These are phyloP conservation scores for Nemania sp. DNA, from an alignment of 2,329 filamentous ascomycete species.

Conservation along the genomic window DNA sequence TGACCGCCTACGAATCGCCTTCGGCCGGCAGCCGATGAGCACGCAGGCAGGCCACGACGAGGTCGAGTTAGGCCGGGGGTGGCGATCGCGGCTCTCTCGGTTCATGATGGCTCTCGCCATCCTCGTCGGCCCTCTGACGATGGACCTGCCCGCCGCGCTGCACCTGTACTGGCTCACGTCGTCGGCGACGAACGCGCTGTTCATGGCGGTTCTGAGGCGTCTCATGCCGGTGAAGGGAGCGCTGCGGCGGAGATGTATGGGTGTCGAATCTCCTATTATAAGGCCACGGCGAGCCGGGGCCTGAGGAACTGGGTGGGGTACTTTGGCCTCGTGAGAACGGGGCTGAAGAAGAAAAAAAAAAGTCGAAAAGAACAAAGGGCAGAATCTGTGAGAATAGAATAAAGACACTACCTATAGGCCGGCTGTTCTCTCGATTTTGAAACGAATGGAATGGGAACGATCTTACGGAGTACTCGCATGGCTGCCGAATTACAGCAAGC, in stretches of 20 bases:
- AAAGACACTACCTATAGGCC: neutral
- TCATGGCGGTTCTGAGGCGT: slow-evolving; percentile 29
- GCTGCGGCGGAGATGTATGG: slow-evolving; percentile 28
- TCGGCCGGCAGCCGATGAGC: slow-evolving; percentile 6
- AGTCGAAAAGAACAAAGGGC: neutral
- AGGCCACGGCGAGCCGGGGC: slow-evolving; percentile 20
- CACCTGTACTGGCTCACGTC: slow-evolving; percentile 52
- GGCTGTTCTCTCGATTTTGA: too few relatives aligned
- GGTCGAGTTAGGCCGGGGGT: neutral
- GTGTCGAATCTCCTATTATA: slow-evolving; percentile 28
- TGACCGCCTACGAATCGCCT: slow-evolving; percentile 24
- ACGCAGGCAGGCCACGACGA: neutral
- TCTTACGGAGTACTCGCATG: too few relatives aligned
- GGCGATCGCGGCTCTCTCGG: slow-evolving; percentile 35
- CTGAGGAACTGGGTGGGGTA: neutral
- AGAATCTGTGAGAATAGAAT: neutral
- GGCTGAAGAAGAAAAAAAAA: too few relatives aligned
- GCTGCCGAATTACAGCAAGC: too few relatives aligned
- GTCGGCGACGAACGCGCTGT: slow-evolving; percentile 32
- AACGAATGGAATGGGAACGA: too few relatives aligned
- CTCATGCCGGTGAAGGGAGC: slow-evolving; percentile 35
- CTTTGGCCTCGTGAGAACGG: too few relatives aligned
- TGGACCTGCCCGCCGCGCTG: slow-evolving; percentile 48
- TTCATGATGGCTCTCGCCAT: slow-evolving; percentile 37
- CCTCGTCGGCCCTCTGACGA: slow-evolving; percentile 44